Evolutionary conservation across 2,329 filamentous ascomycete species (phyloP).

Genomic region (Apiospora saccharicola): DNA sequence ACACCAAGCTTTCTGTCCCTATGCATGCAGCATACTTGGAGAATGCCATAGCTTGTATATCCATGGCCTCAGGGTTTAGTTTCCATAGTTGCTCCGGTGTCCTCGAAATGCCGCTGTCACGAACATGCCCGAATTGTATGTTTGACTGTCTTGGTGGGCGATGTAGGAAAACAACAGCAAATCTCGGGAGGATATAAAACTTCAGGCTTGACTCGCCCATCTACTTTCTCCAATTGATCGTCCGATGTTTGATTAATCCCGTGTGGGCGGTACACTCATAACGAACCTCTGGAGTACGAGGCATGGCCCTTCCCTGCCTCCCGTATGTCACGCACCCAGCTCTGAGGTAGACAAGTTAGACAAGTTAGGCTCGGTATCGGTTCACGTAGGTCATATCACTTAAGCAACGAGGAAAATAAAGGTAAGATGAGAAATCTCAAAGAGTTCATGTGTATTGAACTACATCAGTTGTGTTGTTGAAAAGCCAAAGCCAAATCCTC

Average conservation of each 20-base stretch:
- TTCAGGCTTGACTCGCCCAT: no score
- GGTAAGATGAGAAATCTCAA: not conserved
- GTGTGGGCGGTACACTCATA: not conserved
- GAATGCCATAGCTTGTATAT: no score
- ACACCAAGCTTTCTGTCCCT: no score
- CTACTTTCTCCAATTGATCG: not conserved
- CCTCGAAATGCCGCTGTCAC: no score
- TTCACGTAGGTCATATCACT: not conserved
- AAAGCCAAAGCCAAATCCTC: not conserved
- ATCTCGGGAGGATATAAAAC: no score
- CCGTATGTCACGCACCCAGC: no score
- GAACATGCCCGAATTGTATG: no score
- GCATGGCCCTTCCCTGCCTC: not conserved
- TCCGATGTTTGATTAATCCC: not conserved
- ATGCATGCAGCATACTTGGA: no score
- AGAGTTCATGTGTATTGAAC: slow-evolving; percentile 18
- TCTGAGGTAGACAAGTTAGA: not conserved
- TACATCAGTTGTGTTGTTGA: not conserved
- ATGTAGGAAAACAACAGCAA: no score
- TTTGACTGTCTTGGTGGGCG: no score
- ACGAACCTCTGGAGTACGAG: not conserved
- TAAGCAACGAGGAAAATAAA: not conserved
- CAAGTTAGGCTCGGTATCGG: not conserved
- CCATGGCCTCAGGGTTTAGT: no score
- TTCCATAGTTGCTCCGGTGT: no score